Percentiles rank a stretch among this genome's conserved stretches.
These are phyloP conservation scores for Penicillium cinerascens DNA, from an alignment of 495 filamentous ascomycete species.

Conservation along the genomic window DNA sequence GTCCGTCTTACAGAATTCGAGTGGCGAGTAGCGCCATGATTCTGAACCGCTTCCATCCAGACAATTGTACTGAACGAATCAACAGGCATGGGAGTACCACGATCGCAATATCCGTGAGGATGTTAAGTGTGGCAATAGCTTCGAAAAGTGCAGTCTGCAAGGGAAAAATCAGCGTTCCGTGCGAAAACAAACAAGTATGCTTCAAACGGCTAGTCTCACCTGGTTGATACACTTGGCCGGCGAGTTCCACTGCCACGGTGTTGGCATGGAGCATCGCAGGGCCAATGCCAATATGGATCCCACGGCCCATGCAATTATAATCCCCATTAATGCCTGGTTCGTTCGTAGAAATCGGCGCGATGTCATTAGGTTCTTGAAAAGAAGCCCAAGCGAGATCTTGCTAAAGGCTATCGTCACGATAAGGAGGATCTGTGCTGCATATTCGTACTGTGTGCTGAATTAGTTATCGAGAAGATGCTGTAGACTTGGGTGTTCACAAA, in stretches of 20 bases:
- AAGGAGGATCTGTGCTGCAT: slow-evolving; percentile 28
- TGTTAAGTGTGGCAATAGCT: slow-evolving; percentile 24
- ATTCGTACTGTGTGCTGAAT: slow-evolving; percentile 21
- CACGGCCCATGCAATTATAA: slow-evolving; percentile 23
- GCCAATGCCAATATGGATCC: slow-evolving; percentile 23
- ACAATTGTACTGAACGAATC: slow-evolving; percentile 21
- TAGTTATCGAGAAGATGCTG: not conserved
- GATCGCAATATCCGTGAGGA: slow-evolving; percentile 20
- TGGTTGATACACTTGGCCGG: slow-evolving; percentile 17
- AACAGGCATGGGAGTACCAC: slow-evolving; percentile 22
- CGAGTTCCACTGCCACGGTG: slow-evolving; percentile 19
- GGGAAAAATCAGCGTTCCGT: not conserved
- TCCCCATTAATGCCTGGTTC: slow-evolving; percentile 18
- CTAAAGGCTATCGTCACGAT: slow-evolving; percentile 19
- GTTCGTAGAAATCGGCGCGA: slow-evolving; percentile 7
- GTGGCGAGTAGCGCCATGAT: slow-evolving; percentile 24
- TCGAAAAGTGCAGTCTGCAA: slow-evolving; percentile 17
- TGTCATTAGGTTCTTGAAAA: slow-evolving; percentile 25
- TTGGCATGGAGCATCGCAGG: slow-evolving; percentile 22
- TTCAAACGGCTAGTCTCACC: slow-evolving; percentile 5
- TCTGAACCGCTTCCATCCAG: slow-evolving; percentile 10
- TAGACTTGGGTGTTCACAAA: not conserved
- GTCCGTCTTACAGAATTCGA: slow-evolving; percentile 22
- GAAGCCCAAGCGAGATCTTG: slow-evolving; percentile 22
- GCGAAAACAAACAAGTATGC: not conserved